Base-by-base conservation (phyloP, 2,329 filamentous ascomycete genomes). In the Teratosphaeria pseudoeucalypti region DNA sequence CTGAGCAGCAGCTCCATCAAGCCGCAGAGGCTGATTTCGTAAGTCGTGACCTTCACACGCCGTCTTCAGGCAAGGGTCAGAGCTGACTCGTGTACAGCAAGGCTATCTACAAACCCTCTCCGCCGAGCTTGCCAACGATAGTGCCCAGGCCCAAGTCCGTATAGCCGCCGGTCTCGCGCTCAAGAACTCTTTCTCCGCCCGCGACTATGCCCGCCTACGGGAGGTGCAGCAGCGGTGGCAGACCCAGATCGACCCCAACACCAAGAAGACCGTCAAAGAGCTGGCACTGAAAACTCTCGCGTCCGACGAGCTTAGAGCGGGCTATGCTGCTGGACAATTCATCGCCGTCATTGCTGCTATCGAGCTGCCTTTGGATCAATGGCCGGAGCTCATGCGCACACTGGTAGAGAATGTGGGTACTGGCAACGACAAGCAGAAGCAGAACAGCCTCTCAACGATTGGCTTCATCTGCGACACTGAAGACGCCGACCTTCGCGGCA, bases 381-480 rank as follows among this genome's bases (percentile, higher is more conserved):
- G 94, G 94, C 84, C 85, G 57, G 91, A 97, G 74, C 81, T 99
- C 66, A 92, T 99, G 88, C 81, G 85, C 62, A 84, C 83, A 37
- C 82, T 99, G 66, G 94, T 99, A 66, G 88, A 92, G 75, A 96
- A 94, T 75, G 92, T 99, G 66, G 92, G 89, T 74, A 85, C 86
- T 66, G 94, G 92, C 66, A 84, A 82, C 69, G 88, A 92, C 72
- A 85, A 91, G 77, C 85, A 95, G 74, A 99, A 97, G 81, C 92
- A 96, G 79, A 83, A 92, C 52, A 97, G 92, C 53, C 79, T 99
- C 71, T 92, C 90, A 60, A 88, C 92, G n/a, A 96, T 99, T 75
- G 94, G 94, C 68, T 99, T 94, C 78, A 92, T 99, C 70, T 99
- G 94, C 82, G 94, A 99, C 76, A 92, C 89, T 68, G 90, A 95